Evolutionary conservation across 176 grass and related monocot genomes (phyloP), one percentile per base, ranked within the genome.

Genomic region (Zoysia japonica): DNA sequence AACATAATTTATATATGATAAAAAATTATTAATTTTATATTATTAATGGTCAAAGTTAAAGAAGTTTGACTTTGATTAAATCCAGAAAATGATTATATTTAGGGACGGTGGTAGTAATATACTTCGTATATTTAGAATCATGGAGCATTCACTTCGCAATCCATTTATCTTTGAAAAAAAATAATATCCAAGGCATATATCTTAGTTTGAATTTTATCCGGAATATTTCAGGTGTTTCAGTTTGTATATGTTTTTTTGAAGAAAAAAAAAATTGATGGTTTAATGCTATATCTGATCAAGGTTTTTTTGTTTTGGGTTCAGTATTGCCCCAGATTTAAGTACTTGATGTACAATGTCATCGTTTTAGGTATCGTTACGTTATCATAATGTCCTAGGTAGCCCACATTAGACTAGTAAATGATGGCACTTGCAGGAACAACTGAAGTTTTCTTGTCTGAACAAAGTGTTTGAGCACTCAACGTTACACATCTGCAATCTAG

Each of bases 391-490:
- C 61, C 61, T 64, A 63, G 28, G 28, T 28, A 28, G 28, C 28
- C 38, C 12, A 7, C 35, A 65, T 36, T 63, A 63, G 57, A 20
- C 57, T 35, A 35, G n/a, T 10, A 35, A 61, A 61, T 61, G 19
- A 37, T 13, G 35, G 3, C 6, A 38, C 20, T 39, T 63, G 35
- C 36, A 62, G 60, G 37, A 62, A 36, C 3, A 9, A 37, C 60
- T 62, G 8, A 62, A 11, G 60, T 61, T 35, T 38, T 36, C 28
- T 39, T 64, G 11, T 62, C 4, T 64, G 52, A 61, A 5, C 10
- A 46, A 76, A 76, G 42, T 62, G 57, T 20, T 35, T 43, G 44
- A 77, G 20, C 74, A 77, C 44, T 38, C 13, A 54, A 50, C 4
- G 28, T 28, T 17, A 15, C 72, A 49, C 28, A 64, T 64, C 3